Evolutionary conservation across 768 basidiomycete genomes (phyloP).

Genomic region (Boletus vermiculosoides): DNA sequence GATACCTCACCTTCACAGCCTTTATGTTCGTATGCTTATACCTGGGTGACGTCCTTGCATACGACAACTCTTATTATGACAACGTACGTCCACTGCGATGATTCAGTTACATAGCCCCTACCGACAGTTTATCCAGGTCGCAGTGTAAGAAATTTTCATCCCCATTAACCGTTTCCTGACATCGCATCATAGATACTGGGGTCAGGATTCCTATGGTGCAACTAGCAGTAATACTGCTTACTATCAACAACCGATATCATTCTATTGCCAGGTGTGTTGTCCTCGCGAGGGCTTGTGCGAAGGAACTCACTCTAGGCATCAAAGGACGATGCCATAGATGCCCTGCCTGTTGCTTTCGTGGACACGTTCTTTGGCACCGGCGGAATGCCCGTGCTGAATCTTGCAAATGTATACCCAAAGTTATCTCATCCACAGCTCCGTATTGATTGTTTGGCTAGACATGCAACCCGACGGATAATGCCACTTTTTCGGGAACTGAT

Average conservation of each 20-base stretch:
- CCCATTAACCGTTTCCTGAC: neutral
- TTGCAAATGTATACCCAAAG: slow-evolving; percentile 54
- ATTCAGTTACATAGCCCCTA: neutral
- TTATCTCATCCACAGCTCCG: neutral
- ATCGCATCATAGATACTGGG: slow-evolving; percentile 55
- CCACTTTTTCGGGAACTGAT: slow-evolving; percentile 42
- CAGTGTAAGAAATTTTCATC: slow-evolving; percentile 41
- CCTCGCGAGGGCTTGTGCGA: neutral
- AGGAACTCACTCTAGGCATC: slow-evolving; percentile 4
- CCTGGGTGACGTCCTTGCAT: slow-evolving; percentile 36
- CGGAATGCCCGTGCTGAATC: slow-evolving; percentile 59
- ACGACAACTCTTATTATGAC: slow-evolving; percentile 58
- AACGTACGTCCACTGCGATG: slow-evolving; percentile 45
- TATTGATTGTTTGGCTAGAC: slow-evolving; percentile 29
- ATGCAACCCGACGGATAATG: slow-evolving; percentile 40
- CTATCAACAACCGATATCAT: slow-evolving; percentile 60
- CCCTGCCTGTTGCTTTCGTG: slow-evolving; percentile 69
- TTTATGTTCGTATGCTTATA: slow-evolving; percentile 5
- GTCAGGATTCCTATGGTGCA: slow-evolving; percentile 74
- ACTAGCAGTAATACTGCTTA: slow-evolving; percentile 48
- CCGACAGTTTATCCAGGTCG: slow-evolving; percentile 41
- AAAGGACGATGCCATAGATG: slow-evolving; percentile 66
- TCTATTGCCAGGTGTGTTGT: slow-evolving; percentile 56
- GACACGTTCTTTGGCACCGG: slow-evolving; percentile 64
- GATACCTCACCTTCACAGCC: neutral